These are phyloP conservation scores for Starmerella vaccinii DNA, from an alignment of 805 yeast species.

Conservation along the genomic window DNA sequence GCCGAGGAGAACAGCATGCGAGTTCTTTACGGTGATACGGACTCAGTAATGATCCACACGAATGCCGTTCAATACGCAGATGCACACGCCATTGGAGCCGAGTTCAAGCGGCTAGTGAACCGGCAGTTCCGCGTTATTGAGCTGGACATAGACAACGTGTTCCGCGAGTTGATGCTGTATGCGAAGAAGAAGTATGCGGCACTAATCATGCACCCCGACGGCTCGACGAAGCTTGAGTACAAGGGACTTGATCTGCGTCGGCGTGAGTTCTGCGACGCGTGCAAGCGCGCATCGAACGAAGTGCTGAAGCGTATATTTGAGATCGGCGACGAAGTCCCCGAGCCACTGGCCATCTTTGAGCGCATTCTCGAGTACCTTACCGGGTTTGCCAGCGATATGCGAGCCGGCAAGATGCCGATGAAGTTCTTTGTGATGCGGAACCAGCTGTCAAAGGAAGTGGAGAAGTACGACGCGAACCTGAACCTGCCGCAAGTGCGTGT, in stretches of 20 bases:
- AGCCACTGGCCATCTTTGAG: slow-evolving; percentile 14
- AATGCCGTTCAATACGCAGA: slow-evolving; percentile 58
- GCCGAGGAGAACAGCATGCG: slow-evolving; percentile 76
- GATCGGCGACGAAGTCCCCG: slow-evolving; percentile 48
- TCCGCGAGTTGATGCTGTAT: slow-evolving; percentile 70
- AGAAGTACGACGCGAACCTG: slow-evolving; percentile 50
- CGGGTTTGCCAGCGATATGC: slow-evolving; percentile 46
- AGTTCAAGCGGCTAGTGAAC: slow-evolving; percentile 75
- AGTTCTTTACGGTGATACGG: slow-evolving; percentile 97
- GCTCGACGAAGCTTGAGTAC: slow-evolving; percentile 66
- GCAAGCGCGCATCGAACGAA: slow-evolving; percentile 75
- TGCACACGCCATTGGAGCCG: slow-evolving; percentile 73
- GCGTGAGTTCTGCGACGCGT: slow-evolving; percentile 88
- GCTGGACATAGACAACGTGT: slow-evolving; percentile 90
- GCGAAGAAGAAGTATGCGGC: slow-evolving; percentile 99
- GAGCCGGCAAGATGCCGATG: slow-evolving; percentile 49
- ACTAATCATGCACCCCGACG: slow-evolving; percentile 41
- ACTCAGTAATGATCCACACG: slow-evolving; percentile 96
- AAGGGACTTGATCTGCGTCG: slow-evolving; percentile 96
- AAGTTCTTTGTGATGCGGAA: slow-evolving; percentile 72
- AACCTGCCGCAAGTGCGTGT: slow-evolving; percentile 69
- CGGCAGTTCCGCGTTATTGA: slow-evolving; percentile 80
- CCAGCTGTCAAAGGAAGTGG: slow-evolving; percentile 81
- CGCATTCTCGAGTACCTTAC: slow-evolving; percentile 42
- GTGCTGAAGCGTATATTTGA: slow-evolving; percentile 41